phyloP scores from a whole-genome alignment of 1,284 basidiomycete species.

The Sanghuangporus baumii region DNA sequence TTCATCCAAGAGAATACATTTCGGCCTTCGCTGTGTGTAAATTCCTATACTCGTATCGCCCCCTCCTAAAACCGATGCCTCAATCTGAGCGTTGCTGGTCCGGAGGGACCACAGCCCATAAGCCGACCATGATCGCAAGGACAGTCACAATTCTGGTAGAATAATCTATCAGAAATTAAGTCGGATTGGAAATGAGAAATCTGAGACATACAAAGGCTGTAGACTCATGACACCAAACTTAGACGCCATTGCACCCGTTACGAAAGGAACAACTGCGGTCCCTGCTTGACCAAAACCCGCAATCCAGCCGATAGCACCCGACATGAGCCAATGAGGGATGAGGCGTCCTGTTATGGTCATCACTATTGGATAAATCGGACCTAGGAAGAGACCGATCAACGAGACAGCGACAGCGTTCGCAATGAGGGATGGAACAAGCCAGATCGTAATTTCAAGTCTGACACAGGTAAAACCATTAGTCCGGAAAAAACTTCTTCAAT shows the following conservation, averaged over 20 bases:
- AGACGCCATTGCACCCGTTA: conserved; percentile 20
- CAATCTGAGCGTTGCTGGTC: conserved; percentile 12
- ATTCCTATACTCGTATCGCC: no score
- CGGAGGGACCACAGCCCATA: conserved; percentile 9
- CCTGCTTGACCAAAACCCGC: conserved; percentile 26
- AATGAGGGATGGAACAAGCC: conserved; percentile 56
- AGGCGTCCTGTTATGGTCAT: conserved; percentile 23
- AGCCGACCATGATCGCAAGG: conserved; percentile 8
- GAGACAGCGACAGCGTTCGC: conserved; percentile 56
- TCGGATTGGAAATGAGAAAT: background rate
- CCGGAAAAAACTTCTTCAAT: background rate
- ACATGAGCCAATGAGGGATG: conserved; percentile 26
- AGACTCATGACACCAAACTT: conserved; percentile 17
- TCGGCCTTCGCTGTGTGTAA: no score
- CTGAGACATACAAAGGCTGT: conserved; percentile 14
- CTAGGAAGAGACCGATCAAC: conserved; percentile 42
- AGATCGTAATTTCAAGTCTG: conserved; percentile 58
- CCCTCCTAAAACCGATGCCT: background rate
- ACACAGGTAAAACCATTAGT: background rate
- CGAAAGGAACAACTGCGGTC: conserved; percentile 25
- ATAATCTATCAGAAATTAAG: background rate
- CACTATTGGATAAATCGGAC: conserved; percentile 27
- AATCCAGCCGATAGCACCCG: conserved; percentile 26
- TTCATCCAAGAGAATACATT: no score
- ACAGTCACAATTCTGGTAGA: conserved; percentile 7